Conservation (phyloP, 2,329 filamentous ascomycete species). For the Passalora sequoiae region DNA sequence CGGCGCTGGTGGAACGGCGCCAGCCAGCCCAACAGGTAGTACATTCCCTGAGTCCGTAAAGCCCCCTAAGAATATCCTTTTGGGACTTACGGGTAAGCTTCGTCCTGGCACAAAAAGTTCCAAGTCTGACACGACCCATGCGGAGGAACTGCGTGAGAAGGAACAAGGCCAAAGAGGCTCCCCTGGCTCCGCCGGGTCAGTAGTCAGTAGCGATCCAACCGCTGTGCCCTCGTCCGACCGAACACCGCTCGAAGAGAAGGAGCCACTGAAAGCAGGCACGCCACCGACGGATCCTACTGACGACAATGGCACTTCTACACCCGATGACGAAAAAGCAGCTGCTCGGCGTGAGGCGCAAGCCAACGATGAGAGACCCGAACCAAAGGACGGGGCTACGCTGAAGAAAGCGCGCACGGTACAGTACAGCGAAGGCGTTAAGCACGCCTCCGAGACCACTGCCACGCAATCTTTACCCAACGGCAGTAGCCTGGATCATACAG, state of each 20-base stretch:
- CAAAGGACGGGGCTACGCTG: slow-evolving; percentile 29
- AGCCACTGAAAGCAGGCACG: slow-evolving; percentile 8
- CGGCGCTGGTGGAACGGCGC: slow-evolving; percentile 35
- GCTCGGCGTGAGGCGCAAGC: slow-evolving; percentile 8
- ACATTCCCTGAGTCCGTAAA: slow-evolving; percentile 2
- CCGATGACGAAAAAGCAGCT: slow-evolving; percentile 11
- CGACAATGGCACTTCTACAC: neutral
- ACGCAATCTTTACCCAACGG: slow-evolving; percentile 22
- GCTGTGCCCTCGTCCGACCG: slow-evolving; percentile 28
- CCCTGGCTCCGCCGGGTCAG: slow-evolving; percentile 24
- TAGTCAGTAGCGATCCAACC: slow-evolving; percentile 25
- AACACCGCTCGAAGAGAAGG: slow-evolving; percentile 27
- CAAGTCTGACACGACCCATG: slow-evolving; percentile 17
- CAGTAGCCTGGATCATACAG: slow-evolving; percentile 18
- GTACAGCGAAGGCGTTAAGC: slow-evolving; percentile 25
- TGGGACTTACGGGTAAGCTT: slow-evolving; percentile 31
- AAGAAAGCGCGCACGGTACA: slow-evolving; percentile 32
- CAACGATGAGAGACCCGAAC: slow-evolving; percentile 33
- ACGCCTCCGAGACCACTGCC: slow-evolving; percentile 29
- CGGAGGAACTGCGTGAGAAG: slow-evolving; percentile 27
- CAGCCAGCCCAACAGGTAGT: slow-evolving; percentile 10
- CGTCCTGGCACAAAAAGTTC: slow-evolving; percentile 30
- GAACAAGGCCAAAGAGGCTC: slow-evolving; percentile 7
- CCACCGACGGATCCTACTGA: neutral
- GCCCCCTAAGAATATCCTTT: slow-evolving; percentile 25